phyloP scores from a whole-genome alignment of 257 asterid species.

The Solanum peruvianum region DNA sequence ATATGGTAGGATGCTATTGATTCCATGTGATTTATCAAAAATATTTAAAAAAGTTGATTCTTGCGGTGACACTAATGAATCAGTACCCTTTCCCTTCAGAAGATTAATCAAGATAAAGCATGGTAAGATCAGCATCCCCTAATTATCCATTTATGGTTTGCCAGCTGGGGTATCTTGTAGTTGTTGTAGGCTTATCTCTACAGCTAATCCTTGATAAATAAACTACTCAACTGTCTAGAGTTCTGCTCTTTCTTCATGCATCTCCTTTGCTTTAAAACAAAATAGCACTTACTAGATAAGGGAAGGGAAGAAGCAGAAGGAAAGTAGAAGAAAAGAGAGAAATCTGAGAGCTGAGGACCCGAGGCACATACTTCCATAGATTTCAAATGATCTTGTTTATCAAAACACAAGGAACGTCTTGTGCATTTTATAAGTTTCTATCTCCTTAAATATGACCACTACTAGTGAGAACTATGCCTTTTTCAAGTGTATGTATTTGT shows the following conservation, averaged over 20 bases:
- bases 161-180: not conserved
- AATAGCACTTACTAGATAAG: not conserved
- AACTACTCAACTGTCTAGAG: not conserved
- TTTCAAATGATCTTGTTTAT: not conserved
- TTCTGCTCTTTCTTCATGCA: not conserved
- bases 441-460: not conserved
- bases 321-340: not conserved
- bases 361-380: not conserved
- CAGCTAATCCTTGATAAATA: not conserved
- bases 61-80: not conserved
- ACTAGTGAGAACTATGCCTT: not conserved
- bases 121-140: not conserved
- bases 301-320: not conserved
- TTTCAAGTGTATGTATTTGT: not conserved
- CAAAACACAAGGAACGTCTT: not conserved
- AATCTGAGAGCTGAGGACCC: not conserved
- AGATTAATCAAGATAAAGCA: not conserved
- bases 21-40: not conserved
- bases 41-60: not conserved
- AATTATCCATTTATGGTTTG: not conserved
- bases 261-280: not conserved
- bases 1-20: not conserved
- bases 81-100: not conserved
- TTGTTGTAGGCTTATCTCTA: not conserved
- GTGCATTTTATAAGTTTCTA: not conserved